Evolutionary conservation across 2,329 filamentous ascomycete genomes (phyloP).

Genomic region (Teratosphaeriaceae sp.): DNA sequence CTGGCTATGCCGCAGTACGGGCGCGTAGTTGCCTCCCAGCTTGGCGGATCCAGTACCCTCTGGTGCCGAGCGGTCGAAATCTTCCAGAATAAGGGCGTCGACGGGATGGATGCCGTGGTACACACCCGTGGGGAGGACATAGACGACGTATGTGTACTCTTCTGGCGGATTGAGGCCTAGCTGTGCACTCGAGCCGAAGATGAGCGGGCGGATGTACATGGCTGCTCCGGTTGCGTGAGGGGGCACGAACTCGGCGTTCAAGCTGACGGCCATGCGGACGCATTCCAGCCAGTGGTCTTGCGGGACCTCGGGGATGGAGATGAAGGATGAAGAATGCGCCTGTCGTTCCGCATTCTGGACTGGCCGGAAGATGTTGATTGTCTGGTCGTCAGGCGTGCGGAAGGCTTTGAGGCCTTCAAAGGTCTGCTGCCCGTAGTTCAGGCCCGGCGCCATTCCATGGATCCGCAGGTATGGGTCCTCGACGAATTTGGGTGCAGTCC

Average conservation of each 20-base stretch:
- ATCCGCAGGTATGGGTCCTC: slow-evolving; percentile 77
- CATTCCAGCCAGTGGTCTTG: slow-evolving; percentile 67
- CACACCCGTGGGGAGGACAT: slow-evolving; percentile 83
- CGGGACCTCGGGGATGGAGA: slow-evolving; percentile 77
- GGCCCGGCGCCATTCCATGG: slow-evolving; percentile 88
- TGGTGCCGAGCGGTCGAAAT: slow-evolving; percentile 90
- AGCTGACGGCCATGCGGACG: slow-evolving; percentile 71
- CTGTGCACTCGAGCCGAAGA: slow-evolving; percentile 84
- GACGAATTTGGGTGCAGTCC: slow-evolving; percentile 73
- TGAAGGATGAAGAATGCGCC: slow-evolving; percentile 74
- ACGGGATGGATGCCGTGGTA: slow-evolving; percentile 89
- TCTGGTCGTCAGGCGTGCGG: slow-evolving; percentile 61
- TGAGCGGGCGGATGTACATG: slow-evolving; percentile 84
- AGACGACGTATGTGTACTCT: slow-evolving; percentile 87
- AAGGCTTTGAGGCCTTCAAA: slow-evolving; percentile 99
- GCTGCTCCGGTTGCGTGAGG: slow-evolving; percentile 83
- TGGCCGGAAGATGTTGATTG: slow-evolving; percentile 82
- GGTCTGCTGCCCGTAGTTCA: slow-evolving; percentile 97
- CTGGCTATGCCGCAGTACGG: slow-evolving; percentile 82
- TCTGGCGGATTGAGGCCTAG: slow-evolving; percentile 80
- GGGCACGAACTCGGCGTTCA: slow-evolving; percentile 87
- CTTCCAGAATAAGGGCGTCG: slow-evolving; percentile 80
- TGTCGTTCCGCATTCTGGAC: slow-evolving; percentile 77
- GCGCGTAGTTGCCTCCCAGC: slow-evolving; percentile 92
- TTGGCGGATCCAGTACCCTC: slow-evolving; percentile 88